Evolutionary conservation across 352 stramenopile genomes (phyloP).

Genomic region (Lagenidium giganteum): DNA sequence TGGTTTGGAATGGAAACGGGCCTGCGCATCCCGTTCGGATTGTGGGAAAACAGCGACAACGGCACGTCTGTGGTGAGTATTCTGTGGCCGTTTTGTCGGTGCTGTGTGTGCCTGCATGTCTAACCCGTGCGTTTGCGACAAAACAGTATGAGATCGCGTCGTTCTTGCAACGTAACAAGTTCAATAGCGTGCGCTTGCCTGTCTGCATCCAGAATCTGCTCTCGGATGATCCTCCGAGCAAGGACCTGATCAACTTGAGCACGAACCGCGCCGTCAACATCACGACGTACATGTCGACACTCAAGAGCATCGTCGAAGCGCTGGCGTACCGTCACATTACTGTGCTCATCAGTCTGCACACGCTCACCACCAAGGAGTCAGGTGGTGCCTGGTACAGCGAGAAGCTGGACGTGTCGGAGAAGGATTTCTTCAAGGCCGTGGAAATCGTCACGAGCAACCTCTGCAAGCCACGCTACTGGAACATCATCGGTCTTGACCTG

Average conservation of each 20-base stretch:
- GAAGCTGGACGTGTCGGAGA: slow-evolving; percentile 34
- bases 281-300: slow-evolving; percentile 55
- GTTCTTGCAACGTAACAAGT: slow-evolving; percentile 68
- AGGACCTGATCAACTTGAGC: slow-evolving; percentile 51
- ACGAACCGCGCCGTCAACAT: slow-evolving; percentile 69
- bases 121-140: neutral
- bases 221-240: slow-evolving; percentile 30
- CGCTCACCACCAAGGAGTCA: slow-evolving; percentile 29
- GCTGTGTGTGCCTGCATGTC: neutral
- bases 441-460: slow-evolving; percentile 55
- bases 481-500: slow-evolving; percentile 60
- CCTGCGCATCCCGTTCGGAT: slow-evolving; percentile 47
- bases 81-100: neutral
- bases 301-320: slow-evolving; percentile 50
- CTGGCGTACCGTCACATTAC: slow-evolving; percentile 59
- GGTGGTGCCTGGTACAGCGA: slow-evolving; percentile 60
- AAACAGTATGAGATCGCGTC: slow-evolving; percentile 51
- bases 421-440: slow-evolving; percentile 47
- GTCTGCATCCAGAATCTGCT: slow-evolving; percentile 55
- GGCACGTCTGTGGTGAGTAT: slow-evolving; percentile 42
- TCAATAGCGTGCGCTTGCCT: slow-evolving; percentile 58
- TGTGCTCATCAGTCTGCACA: slow-evolving; percentile 72
- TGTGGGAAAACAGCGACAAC: slow-evolving; percentile 70
- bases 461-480: slow-evolving; percentile 55
- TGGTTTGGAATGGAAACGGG: slow-evolving; percentile 79